Evolutionary conservation across 2,329 filamentous ascomycete species (phyloP), one percentile per base, ranked within the genome.

Genomic region (Colletotrichum tropicicola): DNA sequence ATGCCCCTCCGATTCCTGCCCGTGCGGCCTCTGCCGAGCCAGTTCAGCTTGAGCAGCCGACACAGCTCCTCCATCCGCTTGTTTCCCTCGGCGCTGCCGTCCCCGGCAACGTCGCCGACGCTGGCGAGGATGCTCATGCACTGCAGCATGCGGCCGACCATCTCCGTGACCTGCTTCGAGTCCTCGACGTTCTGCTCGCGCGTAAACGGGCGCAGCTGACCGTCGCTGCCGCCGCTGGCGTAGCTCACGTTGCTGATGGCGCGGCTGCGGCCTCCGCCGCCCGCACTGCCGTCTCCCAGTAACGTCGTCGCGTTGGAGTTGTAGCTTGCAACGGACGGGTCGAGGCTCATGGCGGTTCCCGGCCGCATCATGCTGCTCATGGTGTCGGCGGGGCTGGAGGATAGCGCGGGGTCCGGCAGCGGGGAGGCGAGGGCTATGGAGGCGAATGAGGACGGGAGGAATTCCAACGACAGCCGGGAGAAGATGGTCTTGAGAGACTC

Each of bases 141-240:
- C 80, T 99, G 96, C 68, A 99, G 83, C 93, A 99, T 97, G 53
- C 95, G 85, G 0, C 94, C 96, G 1, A 98, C 94, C 70, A 95
- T 97, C 70, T 98, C 94, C 1, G 96, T 97, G 57, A 98, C 89
- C 73, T 96, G 89, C 74, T 93, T 87, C 51, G 89, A 91, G 72
- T 91, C 87, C 74, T 90, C 87, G 13, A 88, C 80, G 73, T 88
- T 88, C 71, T 88, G 85, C 72, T 89, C 84, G 59, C 84, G 82
- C 5, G 85, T 87, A 64, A 85, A 87, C 2, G 85, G 84, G n/a
- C 83, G 77, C 5, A 83, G 75, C 41, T 71, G 75, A n/a, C 80
- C 76, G 35, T 80, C 78, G 68, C 80, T 80, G n/a, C 75, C 84
- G 68, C 83, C 83, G 69, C 83, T 86, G 37, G 83, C 86, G 70